Evolutionary conservation across 306 rosid genomes (phyloP).

Genomic region (Cotoneaster glaucophyllus): DNA sequence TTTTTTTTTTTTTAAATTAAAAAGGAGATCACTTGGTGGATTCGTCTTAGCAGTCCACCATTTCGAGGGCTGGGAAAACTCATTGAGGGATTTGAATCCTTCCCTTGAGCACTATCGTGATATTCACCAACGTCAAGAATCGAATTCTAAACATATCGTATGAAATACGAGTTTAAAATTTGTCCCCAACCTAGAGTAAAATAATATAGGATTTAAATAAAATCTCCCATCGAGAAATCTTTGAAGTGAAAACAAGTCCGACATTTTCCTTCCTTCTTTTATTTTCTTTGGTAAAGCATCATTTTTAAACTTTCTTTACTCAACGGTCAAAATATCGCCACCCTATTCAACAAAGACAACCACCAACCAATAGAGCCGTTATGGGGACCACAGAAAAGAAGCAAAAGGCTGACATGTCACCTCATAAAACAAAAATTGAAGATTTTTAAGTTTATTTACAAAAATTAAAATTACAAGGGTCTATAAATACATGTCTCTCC

Average conservation of each 20-base stretch:
- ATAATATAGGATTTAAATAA: no score
- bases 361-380: conserved; percentile 24
- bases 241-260: neutral
- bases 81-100: no score
- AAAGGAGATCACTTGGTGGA: no score
- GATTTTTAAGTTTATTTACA: neutral
- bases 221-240: no score
- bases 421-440: neutral
- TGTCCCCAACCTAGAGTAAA: no score
- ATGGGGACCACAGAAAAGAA: neutral
- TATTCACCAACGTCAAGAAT: rapidly evolving
- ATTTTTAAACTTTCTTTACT: neutral
- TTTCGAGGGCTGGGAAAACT: rapidly evolving
- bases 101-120: no score
- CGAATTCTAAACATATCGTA: rapidly evolving
- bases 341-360: neutral
- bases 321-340: neutral
- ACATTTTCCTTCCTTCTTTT: neutral
- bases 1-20: no score
- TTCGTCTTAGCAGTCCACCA: no score
- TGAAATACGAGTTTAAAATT: no score
- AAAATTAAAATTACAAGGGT: neutral
- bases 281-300: neutral
- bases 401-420: conserved; percentile 12
- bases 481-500: conserved; percentile 5